phyloP scores from a whole-genome alignment of 371 early-diverging fungal genomes.

The Zychaea mexicana region DNA sequence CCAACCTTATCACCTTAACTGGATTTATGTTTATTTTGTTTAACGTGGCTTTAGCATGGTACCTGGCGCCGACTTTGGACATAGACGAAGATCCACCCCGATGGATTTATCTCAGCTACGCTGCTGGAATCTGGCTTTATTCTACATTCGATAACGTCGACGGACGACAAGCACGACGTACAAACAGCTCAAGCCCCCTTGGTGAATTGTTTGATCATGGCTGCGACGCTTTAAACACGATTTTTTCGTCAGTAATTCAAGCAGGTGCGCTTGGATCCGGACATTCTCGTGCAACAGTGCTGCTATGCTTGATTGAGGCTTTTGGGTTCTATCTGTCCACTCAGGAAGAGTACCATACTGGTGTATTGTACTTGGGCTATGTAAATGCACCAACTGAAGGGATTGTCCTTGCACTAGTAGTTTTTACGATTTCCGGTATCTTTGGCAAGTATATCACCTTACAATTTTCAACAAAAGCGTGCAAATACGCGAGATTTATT shows the following conservation, averaged over 20 bases:
- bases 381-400: slow-evolving; percentile 97
- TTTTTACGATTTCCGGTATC: slow-evolving; percentile 73
- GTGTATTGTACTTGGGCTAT: slow-evolving; percentile 87
- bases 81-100: slow-evolving; percentile 63
- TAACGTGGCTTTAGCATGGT: slow-evolving; percentile 71
- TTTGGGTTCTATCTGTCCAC: slow-evolving; percentile 92
- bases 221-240: slow-evolving; percentile 92
- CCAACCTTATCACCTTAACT: slow-evolving; percentile 95
- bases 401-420: slow-evolving; percentile 74
- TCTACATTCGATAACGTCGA: slow-evolving; percentile 98
- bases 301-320: slow-evolving; percentile 67
- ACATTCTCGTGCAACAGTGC: slow-evolving; percentile 64
- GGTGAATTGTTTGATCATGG: slow-evolving; percentile 96
- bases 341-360: slow-evolving; percentile 97
- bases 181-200: slow-evolving; percentile 86
- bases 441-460: slow-evolving; percentile 25
- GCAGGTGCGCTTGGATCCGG: slow-evolving; percentile 87
- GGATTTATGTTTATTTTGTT: slow-evolving; percentile 88
- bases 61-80: slow-evolving; percentile 75
- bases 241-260: slow-evolving; percentile 82
- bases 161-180: slow-evolving; percentile 97
- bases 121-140: slow-evolving; percentile 90
- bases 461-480: not conserved
- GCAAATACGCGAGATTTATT: not conserved
- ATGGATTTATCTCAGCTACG: slow-evolving; percentile 89